A percentile compares a stretch with the other conserved stretches of the same genome.
These are phyloP conservation scores for Flueggea neowawraea DNA, from an alignment of 441 rosid species.

Conservation along the genomic window DNA sequence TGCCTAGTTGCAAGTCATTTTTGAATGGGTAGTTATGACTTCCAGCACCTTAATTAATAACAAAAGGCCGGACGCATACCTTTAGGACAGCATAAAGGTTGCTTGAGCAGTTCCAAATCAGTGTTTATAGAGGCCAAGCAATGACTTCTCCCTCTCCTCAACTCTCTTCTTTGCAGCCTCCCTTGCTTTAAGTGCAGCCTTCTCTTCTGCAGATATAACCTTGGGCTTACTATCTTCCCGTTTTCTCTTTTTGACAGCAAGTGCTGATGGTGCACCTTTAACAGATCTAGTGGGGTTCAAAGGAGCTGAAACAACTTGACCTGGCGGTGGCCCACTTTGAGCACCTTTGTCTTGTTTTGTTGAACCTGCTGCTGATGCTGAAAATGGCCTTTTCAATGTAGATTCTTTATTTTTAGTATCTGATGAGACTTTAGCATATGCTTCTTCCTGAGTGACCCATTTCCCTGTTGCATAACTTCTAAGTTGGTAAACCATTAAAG, in stretches of 20 bases:
- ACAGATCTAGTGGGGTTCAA: slow-evolving; percentile 58
- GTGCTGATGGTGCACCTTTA: slow-evolving; percentile 68
- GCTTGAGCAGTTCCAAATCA: slow-evolving; percentile 26
- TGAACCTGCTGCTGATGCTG: slow-evolving; percentile 28
- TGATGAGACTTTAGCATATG: slow-evolving; percentile 52
- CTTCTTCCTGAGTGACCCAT: slow-evolving; percentile 88
- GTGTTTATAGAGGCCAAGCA: slow-evolving; percentile 80
- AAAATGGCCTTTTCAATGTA: slow-evolving; percentile 29
- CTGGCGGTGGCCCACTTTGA: slow-evolving; percentile 46
- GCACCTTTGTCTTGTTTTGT: slow-evolving; percentile 26
- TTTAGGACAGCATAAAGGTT: too few relatives aligned
- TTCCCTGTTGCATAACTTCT: slow-evolving; percentile 57
- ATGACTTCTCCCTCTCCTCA: slow-evolving; percentile 81
- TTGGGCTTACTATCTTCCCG: slow-evolving; percentile 64
- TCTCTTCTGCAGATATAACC: slow-evolving; percentile 68
- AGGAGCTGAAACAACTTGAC: slow-evolving; percentile 56
- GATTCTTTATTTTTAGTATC: slow-evolving; percentile 36
- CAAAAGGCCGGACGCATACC: not conserved
- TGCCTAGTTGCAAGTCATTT: too few relatives aligned
- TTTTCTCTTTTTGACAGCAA: slow-evolving; percentile 71
- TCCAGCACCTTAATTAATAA: too few relatives aligned
- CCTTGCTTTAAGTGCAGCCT: slow-evolving; percentile 81
- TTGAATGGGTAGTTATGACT: too few relatives aligned
- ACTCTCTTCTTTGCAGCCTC: slow-evolving; percentile 95
- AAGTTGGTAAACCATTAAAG: slow-evolving; percentile 21